Percentiles rank a stretch among this genome's conserved stretches.
phyloP scores from a whole-genome alignment of 768 basidiomycete genomes.

The Serendipita sp. region DNA sequence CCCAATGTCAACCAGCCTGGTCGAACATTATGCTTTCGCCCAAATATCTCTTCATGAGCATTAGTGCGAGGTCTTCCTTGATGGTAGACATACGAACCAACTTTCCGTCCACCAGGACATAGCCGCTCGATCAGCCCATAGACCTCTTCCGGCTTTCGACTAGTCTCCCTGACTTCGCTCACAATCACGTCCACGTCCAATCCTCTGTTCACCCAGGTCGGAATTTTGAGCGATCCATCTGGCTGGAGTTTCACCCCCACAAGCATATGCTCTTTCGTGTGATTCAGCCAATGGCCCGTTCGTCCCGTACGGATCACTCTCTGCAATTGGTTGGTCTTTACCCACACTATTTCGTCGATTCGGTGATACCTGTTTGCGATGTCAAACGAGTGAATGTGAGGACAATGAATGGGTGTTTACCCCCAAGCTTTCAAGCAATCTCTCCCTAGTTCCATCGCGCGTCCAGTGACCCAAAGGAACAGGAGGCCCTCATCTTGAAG shows the following conservation, averaged over 20 bases:
- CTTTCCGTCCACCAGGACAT: constrained; percentile 73
- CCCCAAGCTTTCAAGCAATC: constrained; percentile 94
- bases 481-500: constrained; percentile 91
- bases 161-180: constrained; percentile 90
- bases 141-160: constrained; percentile 92
- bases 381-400: neutral
- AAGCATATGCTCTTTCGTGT: constrained; percentile 95
- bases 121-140: constrained; percentile 91
- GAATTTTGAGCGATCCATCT: constrained; percentile 52
- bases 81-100: constrained; percentile 19
- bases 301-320: constrained; percentile 92
- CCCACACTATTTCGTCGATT: constrained; percentile 96
- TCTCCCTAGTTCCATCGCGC: constrained; percentile 95
- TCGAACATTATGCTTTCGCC: constrained; percentile 83
- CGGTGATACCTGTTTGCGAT: constrained; percentile 45
- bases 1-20: constrained; percentile 87
- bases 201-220: constrained; percentile 72
- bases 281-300: constrained; percentile 98
- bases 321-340: constrained; percentile 96
- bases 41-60: constrained; percentile 60
- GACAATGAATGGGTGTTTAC: constrained; percentile 13
- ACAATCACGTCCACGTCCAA: constrained; percentile 94
- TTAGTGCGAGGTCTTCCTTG: constrained; percentile 10
- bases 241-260: constrained; percentile 72
- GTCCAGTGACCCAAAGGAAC: constrained; percentile 96